Percentiles rank a stretch among this genome's conserved stretches.
phyloP scores from a whole-genome alignment of 1,284 basidiomycete species.

The Irpex lacteus region DNA sequence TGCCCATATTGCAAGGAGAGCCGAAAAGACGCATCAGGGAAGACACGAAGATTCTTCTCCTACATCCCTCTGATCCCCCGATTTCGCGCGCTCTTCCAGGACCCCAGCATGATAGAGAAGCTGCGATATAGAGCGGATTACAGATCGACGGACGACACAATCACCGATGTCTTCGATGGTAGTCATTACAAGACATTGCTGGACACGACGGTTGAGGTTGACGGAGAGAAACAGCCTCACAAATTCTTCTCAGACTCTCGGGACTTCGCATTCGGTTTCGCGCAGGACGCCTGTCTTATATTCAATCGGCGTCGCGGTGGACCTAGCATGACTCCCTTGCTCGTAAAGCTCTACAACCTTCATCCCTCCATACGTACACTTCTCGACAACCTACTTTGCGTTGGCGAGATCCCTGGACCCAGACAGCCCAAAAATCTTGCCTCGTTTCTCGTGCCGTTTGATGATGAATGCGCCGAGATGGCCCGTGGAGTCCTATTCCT shows the following conservation, averaged over 20 bases:
- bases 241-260: constrained; percentile 26
- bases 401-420: constrained; percentile 36
- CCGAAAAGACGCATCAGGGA: constrained; percentile 10
- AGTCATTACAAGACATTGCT: constrained; percentile 24
- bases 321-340: constrained; percentile 26
- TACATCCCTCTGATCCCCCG: constrained; percentile 35
- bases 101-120: constrained; percentile 13
- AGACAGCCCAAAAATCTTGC: constrained; percentile 27
- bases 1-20: constrained; percentile 29
- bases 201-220: constrained; percentile 20
- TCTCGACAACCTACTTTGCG: constrained; percentile 24
- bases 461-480: constrained; percentile 27
- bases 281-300: constrained; percentile 28
- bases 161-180: constrained; percentile 32
- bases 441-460: constrained; percentile 29
- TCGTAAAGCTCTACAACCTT: constrained; percentile 31
- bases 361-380: constrained; percentile 26
- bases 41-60: constrained; percentile 20
- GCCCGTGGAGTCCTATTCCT: constrained; percentile 28
- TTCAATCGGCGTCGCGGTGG: constrained; percentile 21
- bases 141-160: constrained; percentile 2
- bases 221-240: constrained; percentile 19
- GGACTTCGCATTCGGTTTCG: constrained; percentile 31
- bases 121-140: constrained; percentile 23
- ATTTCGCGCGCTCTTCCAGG: constrained; percentile 26